Conservation (phyloP, 345 rosid genomes). For the Microthlaspi erraticum region DNA sequence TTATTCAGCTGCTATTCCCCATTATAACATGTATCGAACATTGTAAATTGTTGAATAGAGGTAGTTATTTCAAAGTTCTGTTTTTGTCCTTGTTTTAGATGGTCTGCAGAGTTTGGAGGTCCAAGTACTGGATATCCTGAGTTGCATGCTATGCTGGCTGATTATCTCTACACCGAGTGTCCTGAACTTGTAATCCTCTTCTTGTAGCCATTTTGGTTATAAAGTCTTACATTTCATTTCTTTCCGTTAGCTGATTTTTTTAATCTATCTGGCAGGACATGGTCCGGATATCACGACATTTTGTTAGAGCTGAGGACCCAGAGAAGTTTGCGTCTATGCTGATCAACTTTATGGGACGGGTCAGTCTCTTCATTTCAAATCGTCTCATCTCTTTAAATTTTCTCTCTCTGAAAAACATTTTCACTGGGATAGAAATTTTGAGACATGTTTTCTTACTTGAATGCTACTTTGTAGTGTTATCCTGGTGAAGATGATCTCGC, state of each 20-base stretch:
- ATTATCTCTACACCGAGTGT: slow-evolving; percentile 82
- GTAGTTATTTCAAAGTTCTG: not conserved
- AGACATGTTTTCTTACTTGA: slow-evolving; percentile 6
- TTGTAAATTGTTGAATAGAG: not conserved
- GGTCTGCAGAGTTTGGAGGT: slow-evolving; percentile 89
- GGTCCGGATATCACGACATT: slow-evolving; percentile 80
- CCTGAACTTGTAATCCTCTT: slow-evolving; percentile 76
- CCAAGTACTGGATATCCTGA: slow-evolving; percentile 70
- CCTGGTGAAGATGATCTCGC: slow-evolving; percentile 99
- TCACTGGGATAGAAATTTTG: not conserved
- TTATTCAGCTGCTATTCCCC: not conserved
- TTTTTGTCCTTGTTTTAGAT: slow-evolving; percentile 56
- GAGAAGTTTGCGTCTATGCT: slow-evolving; percentile 75
- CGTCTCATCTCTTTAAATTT: not conserved
- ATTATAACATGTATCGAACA: slow-evolving; percentile 2
- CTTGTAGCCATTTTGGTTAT: slow-evolving; percentile 17
- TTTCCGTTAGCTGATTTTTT: not conserved
- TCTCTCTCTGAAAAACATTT: slow-evolving; percentile 8
- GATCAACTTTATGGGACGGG: slow-evolving; percentile 88
- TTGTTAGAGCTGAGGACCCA: slow-evolving; percentile 78
- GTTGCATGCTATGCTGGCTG: slow-evolving; percentile 85
- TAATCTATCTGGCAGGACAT: slow-evolving; percentile 70
- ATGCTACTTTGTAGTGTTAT: slow-evolving; percentile 75
- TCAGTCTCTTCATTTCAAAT: slow-evolving; percentile 42
- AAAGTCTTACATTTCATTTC: not conserved